These are phyloP conservation scores for Cephaloascus fragrans DNA, from an alignment of 805 yeast genomes.

Conservation along the genomic window DNA sequence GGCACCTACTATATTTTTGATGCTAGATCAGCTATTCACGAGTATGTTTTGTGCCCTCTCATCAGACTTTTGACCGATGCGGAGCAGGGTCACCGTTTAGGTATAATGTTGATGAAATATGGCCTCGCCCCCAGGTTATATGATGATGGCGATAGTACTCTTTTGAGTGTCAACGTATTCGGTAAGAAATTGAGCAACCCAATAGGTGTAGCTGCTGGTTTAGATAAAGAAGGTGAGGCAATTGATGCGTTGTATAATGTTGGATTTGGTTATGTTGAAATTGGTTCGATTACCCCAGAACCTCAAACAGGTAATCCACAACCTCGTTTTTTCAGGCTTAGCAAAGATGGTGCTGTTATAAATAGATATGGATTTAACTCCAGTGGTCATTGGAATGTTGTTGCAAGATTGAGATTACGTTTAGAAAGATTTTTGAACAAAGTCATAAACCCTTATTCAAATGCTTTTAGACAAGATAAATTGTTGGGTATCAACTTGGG, in stretches of 20 bases:
- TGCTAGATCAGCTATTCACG: constrained; percentile 76
- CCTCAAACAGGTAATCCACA: constrained; percentile 94
- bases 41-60: constrained; percentile 71
- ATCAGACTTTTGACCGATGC: constrained; percentile 65
- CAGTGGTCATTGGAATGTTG: constrained; percentile 70
- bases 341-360: constrained; percentile 81
- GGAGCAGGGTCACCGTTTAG: constrained; percentile 77
- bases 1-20: constrained; percentile 55
- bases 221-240: constrained; percentile 90
- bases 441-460: constrained; percentile 15
- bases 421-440: constrained; percentile 29
- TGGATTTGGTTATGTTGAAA: constrained; percentile 87
- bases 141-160: constrained; percentile 40
- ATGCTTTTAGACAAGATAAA: constrained; percentile 53
- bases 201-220: constrained; percentile 90
- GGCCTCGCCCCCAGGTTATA: constrained; percentile 59
- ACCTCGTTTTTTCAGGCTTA: constrained; percentile 84
- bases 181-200: constrained; percentile 66
- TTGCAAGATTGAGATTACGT: constrained; percentile 58
- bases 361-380: constrained; percentile 95
- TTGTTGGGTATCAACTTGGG: constrained; percentile 81
- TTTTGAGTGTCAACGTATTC: constrained; percentile 52
- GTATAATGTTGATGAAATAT: constrained; percentile 57
- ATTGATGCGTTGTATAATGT: constrained; percentile 67
- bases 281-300: constrained; percentile 87